phyloP scores from a whole-genome alignment of 495 filamentous ascomycete genomes.

The Stereocaulon alpinum region DNA sequence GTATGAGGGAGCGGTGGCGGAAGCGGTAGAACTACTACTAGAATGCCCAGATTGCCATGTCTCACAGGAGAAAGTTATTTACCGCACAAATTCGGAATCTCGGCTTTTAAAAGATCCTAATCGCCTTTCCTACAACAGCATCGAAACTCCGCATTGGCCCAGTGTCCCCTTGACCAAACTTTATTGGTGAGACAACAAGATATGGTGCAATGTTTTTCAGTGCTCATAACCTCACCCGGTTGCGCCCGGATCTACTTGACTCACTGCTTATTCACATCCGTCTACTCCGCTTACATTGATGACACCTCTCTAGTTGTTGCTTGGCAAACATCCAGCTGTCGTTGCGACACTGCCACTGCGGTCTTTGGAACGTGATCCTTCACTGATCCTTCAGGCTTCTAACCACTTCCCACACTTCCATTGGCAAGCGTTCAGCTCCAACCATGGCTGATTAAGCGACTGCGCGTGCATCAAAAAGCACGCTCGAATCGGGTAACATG shows the following conservation, averaged over 20 bases:
- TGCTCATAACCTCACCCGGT: neutral
- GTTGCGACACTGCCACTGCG: too few relatives aligned
- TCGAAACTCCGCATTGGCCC: neutral
- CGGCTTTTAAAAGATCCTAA: neutral
- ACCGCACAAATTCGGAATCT: neutral
- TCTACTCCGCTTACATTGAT: too few relatives aligned
- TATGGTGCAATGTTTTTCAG: neutral
- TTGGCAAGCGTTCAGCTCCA: neutral
- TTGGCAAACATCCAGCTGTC: too few relatives aligned
- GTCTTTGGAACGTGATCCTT: too few relatives aligned
- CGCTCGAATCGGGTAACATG: too few relatives aligned
- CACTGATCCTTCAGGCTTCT: too few relatives aligned
- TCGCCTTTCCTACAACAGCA: neutral
- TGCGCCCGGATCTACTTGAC: neutral
- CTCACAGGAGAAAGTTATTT: neutral
- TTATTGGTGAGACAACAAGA: neutral
- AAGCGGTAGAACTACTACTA: too few relatives aligned
- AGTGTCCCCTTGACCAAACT: neutral
- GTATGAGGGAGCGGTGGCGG: too few relatives aligned
- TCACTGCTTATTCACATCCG: neutral
- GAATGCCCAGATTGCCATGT: too few relatives aligned
- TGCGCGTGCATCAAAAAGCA: neutral
- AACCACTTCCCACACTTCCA: too few relatives aligned
- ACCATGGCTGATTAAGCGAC: neutral
- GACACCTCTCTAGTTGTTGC: too few relatives aligned